Conservation (phyloP, 768 basidiomycete species). For the Mycena leptocephala region DNA sequence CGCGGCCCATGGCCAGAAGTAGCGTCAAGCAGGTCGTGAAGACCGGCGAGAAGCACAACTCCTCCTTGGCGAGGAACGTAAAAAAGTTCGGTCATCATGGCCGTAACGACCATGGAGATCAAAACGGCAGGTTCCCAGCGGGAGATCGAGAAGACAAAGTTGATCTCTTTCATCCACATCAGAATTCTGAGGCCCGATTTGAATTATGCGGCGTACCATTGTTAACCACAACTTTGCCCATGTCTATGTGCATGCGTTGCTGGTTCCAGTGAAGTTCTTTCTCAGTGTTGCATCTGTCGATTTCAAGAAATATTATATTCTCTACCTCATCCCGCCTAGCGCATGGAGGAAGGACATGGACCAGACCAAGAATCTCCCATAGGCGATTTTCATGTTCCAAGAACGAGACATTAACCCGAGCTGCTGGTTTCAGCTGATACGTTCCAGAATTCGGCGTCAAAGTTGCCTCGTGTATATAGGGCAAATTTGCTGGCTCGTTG, state of each 20-base stretch:
- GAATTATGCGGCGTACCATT: neutral
- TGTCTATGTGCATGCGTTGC: neutral
- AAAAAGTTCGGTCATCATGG: slow-evolving; percentile 40
- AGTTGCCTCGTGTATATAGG: slow-evolving; percentile 6
- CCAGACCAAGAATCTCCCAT: neutral
- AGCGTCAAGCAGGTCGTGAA: neutral
- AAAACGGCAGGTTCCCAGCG: slow-evolving; percentile 6
- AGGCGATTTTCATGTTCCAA: slow-evolving; percentile 13
- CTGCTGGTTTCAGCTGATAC: slow-evolving; percentile 6
- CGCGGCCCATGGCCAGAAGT: too few relatives aligned
- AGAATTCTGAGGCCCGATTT: neutral
- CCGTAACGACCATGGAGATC: slow-evolving; percentile 22
- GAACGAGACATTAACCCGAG: neutral
- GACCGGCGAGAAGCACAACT: slow-evolving; percentile 37
- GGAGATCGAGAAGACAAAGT: neutral
- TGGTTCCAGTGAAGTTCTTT: slow-evolving; percentile 24
- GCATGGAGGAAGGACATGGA: slow-evolving; percentile 4
- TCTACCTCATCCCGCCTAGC: neutral
- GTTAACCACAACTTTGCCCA: neutral
- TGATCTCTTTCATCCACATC: neutral
- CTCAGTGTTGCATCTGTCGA: neutral
- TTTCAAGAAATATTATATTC: neutral
- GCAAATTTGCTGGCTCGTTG: slow-evolving; percentile 24
- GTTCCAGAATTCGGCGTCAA: neutral
- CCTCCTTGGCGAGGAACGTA: slow-evolving; percentile 40